Base-by-base conservation (phyloP, 495 filamentous ascomycete species). In the Neurospora tetrasperma region DNA sequence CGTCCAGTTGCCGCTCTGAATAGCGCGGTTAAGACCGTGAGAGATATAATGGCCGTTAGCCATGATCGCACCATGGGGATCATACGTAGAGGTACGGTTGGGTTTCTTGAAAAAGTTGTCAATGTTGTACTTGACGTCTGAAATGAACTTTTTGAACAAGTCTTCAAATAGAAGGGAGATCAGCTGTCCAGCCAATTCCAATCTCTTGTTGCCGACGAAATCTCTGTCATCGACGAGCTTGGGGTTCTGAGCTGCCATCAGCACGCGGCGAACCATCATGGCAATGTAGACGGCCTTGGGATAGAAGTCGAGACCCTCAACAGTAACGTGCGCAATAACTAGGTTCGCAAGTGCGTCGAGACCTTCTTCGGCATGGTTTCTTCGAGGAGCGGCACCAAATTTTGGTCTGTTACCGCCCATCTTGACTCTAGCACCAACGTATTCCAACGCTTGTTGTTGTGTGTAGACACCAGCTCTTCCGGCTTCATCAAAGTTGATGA, bases 1-100 rank as follows among this genome's bases (percentile, higher is more conserved):
- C 72, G 87, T 97, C 96, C 96, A 99, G 77, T 99, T 99, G 18
- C 96, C 96, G 20, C 95, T 98, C 69, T 97, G 92, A 39, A 99
- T 94, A 8, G 96, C 94, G 42, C 96, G 89, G 76, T 94, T 94
- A 88, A 99, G 91, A 3, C 96, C 96, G 70, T 89, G 84, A 0
- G 94, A 97, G 73, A 99, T 98, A 74, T 90, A 87, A 71, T 90
- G 91, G 35, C 90, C 90, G 73, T 96, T 92, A 69, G 90, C 88
- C 62, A 87, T 87, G 72, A 99, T 87, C 74, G 94, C 87, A 54
- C 90, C 86, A 69, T 88, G 87, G 2, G 94, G 93, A 78, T 99
- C 96, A 75, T 98, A 96, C 71, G 92, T 88, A 42, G 91, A 88
- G 0, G 93, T 93, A 27, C 94, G 88, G 74, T 94, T 92, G 69